Base-by-base conservation (phyloP, 106 monocot genomes). In the Acorus gramineus region DNA sequence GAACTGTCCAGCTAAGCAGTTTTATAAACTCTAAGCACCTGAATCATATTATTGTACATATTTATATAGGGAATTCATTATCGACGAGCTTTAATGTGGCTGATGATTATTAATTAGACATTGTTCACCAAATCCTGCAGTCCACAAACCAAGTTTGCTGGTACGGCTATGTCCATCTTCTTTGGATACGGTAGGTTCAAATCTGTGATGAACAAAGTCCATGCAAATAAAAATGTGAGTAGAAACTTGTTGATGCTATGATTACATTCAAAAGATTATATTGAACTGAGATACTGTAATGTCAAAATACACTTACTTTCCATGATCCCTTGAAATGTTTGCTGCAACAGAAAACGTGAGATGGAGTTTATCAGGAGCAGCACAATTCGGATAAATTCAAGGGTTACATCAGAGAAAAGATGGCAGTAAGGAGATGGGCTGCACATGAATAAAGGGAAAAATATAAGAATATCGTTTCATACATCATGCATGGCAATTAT, bases 151-250 rank as follows among this genome's bases (percentile, higher is more conserved):
- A 85, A 44, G 67, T 92, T 92, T 51, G 92, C 84, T 49, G 87
- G 92, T 9, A 92, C 85, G 8, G 92, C 84, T 2, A 85, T 74
- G 68, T 87, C 85, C 2, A 92, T 92, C 92, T 87, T 82, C 82
- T 85, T 92, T 11, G 92, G 92, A 62, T 92, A 92, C 42, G 84
- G 56, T 64, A 92, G 71, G 52, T 86, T 83, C 58, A 90, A 70
- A 81, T 83, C 90, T 90, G 70, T 7, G 46, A 6, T 59, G 11
- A 45, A 53, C 42, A 55, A 9, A 28, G 1, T 28, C 28, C 28
- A 28, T 28, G 28, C 12, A 44, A 52, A 47, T 52, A 52, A 11
- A 57, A 44, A n/a, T 11, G 60, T 6, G 3, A 13, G 60, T 59
- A 53, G 49, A 42, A 3, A 49, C 14, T 50, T n/a, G 14, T 63